Percentiles rank a stretch among this genome's conserved stretches.
Evolutionary conservation across 2,329 filamentous ascomycete species (phyloP).

Genomic region (Gremmenia infestans): DNA sequence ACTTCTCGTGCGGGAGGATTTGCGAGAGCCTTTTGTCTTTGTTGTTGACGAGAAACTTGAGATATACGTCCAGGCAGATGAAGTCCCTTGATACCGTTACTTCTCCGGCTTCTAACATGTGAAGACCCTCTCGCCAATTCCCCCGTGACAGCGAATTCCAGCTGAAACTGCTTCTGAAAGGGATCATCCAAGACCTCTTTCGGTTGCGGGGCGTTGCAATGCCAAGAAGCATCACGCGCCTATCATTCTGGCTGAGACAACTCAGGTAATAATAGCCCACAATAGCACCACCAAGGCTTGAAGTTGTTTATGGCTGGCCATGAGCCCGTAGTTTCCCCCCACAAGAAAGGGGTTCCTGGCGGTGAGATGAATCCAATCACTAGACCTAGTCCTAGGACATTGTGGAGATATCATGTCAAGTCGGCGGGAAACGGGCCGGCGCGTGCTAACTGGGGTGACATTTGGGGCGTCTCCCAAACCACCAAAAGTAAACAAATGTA

Average conservation of each 20-base stretch:
- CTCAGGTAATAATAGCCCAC: neutral
- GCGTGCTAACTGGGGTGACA: neutral
- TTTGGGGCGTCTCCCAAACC: too few species aligned
- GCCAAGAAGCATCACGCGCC: neutral
- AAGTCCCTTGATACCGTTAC: neutral
- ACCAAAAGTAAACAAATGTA: too few species aligned
- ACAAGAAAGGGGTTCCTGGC: neutral
- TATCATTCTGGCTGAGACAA: neutral
- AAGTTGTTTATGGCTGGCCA: neutral
- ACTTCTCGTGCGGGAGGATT: neutral
- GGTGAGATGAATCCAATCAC: neutral
- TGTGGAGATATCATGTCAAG: neutral
- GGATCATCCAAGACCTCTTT: neutral
- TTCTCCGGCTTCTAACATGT: constrained; percentile 6
- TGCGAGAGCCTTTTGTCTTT: neutral
- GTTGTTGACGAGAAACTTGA: neutral
- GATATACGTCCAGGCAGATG: neutral
- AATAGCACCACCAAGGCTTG: neutral
- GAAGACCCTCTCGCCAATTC: constrained; percentile 10
- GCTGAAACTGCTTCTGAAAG: constrained; percentile 8
- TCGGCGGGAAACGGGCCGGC: neutral
- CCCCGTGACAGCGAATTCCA: constrained; percentile 10
- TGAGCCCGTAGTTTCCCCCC: neutral
- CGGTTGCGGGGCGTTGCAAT: neutral
- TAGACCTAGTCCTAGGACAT: neutral